Conservation (phyloP, 495 filamentous ascomycete genomes). For the Penicillium crystallinum region DNA sequence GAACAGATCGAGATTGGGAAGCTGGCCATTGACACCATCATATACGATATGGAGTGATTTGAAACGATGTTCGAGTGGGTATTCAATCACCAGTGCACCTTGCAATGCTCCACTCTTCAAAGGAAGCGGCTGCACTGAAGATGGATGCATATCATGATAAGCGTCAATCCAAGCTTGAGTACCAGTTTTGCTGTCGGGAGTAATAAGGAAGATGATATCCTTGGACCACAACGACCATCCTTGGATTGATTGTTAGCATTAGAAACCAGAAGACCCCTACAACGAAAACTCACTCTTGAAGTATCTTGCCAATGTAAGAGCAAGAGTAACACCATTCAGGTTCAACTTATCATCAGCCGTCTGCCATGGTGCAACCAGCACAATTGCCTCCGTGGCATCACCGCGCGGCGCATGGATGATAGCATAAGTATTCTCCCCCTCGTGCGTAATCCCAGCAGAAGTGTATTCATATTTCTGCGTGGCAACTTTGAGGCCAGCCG, state of each 20-base stretch:
- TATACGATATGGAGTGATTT: slow-evolving; percentile 86
- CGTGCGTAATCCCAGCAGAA: slow-evolving; percentile 62
- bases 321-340: slow-evolving; percentile 77
- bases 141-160: slow-evolving; percentile 82
- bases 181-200: slow-evolving; percentile 81
- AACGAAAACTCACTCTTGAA: slow-evolving; percentile 62
- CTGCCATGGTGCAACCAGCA: slow-evolving; percentile 82
- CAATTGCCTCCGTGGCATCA: slow-evolving; percentile 97
- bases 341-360: slow-evolving; percentile 79
- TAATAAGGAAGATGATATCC: slow-evolving; percentile 90
- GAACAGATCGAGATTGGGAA: slow-evolving; percentile 92
- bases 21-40: slow-evolving; percentile 92
- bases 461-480: slow-evolving; percentile 80
- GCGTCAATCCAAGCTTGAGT: slow-evolving; percentile 97
- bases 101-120: slow-evolving; percentile 91
- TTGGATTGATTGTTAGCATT: slow-evolving; percentile 26
- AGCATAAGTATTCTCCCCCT: slow-evolving; percentile 89
- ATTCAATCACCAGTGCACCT: slow-evolving; percentile 90
- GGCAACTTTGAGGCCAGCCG: slow-evolving; percentile 76
- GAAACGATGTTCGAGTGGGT: slow-evolving; percentile 76
- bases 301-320: slow-evolving; percentile 82
- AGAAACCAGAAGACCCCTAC: neutral
- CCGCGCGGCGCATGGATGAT: slow-evolving; percentile 92
- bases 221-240: slow-evolving; percentile 98
- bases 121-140: slow-evolving; percentile 67